Evolutionary conservation across 306 rosid species (phyloP).

Genomic region (Pyrus bretschneideri): DNA sequence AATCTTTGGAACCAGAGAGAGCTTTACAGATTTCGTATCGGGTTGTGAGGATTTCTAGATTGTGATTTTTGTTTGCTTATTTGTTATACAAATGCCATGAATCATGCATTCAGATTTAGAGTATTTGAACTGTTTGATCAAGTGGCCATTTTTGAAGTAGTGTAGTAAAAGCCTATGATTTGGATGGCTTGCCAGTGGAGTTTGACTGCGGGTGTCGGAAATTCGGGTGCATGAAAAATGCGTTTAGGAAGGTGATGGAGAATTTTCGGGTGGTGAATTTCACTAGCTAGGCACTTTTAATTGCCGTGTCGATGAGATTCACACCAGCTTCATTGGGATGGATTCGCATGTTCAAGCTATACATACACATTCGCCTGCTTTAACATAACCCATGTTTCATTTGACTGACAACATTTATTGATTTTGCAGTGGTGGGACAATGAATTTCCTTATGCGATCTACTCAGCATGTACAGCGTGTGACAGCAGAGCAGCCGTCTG

Average conservation of each 20-base stretch:
- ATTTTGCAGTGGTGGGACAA: slow-evolving; percentile 36
- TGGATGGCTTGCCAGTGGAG: not conserved
- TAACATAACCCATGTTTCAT: not conserved
- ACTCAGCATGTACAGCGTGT: slow-evolving; percentile 27
- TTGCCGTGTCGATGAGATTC: not conserved
- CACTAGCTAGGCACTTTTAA: not conserved
- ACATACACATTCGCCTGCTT: not conserved
- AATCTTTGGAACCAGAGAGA: not conserved
- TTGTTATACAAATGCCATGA: not conserved
- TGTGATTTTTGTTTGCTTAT: not conserved
- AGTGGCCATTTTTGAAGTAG: not conserved
- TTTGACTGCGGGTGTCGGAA: not conserved
- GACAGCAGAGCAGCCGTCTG: slow-evolving; percentile 37
- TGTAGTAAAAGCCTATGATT: not conserved
- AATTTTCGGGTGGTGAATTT: not conserved
- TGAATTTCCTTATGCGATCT: slow-evolving; percentile 79
- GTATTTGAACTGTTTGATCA: not conserved
- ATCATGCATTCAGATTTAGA: not conserved
- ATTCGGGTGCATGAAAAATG: not conserved
- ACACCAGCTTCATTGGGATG: not conserved
- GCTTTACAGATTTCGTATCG: not conserved
- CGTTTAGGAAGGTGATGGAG: not conserved
- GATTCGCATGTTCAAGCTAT: not conserved
- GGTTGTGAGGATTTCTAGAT: not conserved
- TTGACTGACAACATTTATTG: not conserved